Evolutionary conservation across 192 early-diverging fungal species (phyloP), one percentile per base, ranked within the genome.

Genomic region (Umbelopsis vinacea): DNA sequence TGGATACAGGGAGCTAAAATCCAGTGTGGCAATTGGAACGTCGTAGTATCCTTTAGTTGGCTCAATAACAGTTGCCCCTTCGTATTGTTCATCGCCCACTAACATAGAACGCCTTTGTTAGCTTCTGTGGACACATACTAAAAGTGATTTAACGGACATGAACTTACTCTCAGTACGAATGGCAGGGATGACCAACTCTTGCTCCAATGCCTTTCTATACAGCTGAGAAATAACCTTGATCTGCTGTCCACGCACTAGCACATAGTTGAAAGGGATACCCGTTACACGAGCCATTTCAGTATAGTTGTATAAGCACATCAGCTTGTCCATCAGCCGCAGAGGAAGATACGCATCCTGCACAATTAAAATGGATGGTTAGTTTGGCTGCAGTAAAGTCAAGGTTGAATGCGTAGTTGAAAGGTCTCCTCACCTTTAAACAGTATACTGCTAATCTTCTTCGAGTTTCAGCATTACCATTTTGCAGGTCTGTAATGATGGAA

Each of bases 271-370:
- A 2, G 95, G 94, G 3, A 99, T 93, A 17, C 96, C 96, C 4
- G 96, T 97, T 8, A 99, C 97, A 76, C 96, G 87, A 19, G 97
- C 96, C 97, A 99, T 99, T 83, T 99, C 96, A 71, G 95, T 94
- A 66, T 96, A 96, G 81, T 99, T 99, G 78, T 97, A 90, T 26
- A 99, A 74, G 38, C 92, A 91, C 96, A 99, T 98, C 10, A 99
- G 88, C 77, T 99, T 99, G 79, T 99, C 96, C 83, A 98, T 86
- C 37, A 99, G 80, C 14, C 96, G 84, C 72, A 95, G 91, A 9
- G 97, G 97, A 21, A 99, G 77, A 73, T 93, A 94, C 0, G 97
- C 96, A 83, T 99, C 97, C 85, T 87, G 63, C 17, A 63, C 38
- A 66, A 14, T 12, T 67, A 74, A 33, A 23, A 17, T 7, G 5